Evolutionary conservation across 352 stramenopile species (phyloP), one percentile per base, ranked within the genome.

Genomic region (Globisporangium rhizosaccharum): DNA sequence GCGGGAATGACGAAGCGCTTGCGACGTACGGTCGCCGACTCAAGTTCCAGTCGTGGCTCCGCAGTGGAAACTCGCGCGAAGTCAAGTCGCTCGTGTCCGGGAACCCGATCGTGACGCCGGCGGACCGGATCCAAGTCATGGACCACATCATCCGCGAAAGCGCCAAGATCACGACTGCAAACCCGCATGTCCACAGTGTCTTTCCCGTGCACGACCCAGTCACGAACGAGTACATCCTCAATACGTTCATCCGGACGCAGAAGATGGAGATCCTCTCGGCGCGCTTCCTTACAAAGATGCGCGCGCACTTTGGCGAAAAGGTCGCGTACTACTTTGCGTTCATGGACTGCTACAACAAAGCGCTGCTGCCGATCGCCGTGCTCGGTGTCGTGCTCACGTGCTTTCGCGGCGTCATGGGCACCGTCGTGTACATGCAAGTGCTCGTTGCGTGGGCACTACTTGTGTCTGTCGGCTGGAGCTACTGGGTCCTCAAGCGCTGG

Each of bases 271-370:
- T 76, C 53, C 53, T 90, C 9, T 85, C 82, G 18, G 64, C 80
- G 37, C 68, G 61, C 39, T 92, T 90, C 45, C 57, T 88, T 10
- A 55, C 52, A 25, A 82, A 88, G 53, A 68, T 91, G 52, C 85
- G 74, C 61, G 79, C 74, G 51, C 79, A 94, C 53, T 94, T 94
- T 68, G 84, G 84, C 36, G 84, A 92, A 62, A 91, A 90, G 56
- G 82, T 94, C 18, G 82, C 82, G 20, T 94, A 88, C 62, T 94
- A 94, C 56, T 94, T 94, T 45, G 80, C 81, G 11, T 94, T 91
- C 60, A 87, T 88, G 62, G 80, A 91, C 69, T 90, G 85, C 50
- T 94, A 94, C 80, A 94, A 92, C 67, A 94, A 90, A 61, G 66
- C 79, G 48, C 64, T 94, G 30, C 61, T 89, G 11, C 84, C 82